phyloP scores from a whole-genome alignment of 2,329 filamentous ascomycete species.

The Fusarium tanahbumbuense region DNA sequence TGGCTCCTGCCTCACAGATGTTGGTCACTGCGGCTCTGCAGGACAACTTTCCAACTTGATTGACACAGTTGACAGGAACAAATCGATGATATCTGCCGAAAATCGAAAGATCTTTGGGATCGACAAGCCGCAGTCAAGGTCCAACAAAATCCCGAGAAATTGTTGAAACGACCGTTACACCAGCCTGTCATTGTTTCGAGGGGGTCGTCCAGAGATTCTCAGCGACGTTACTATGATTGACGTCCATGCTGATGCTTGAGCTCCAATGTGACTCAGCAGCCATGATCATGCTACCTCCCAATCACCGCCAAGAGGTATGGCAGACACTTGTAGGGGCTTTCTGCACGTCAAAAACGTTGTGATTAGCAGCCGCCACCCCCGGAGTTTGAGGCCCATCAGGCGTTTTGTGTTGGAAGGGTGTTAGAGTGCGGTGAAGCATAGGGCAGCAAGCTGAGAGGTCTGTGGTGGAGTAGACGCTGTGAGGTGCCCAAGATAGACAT shows the following conservation, averaged over 20 bases:
- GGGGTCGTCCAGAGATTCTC: conserved; percentile 43
- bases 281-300: conserved; percentile 8
- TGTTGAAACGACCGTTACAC: conserved; percentile 67
- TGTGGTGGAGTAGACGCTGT: conserved; percentile 35
- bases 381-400: conserved; percentile 30
- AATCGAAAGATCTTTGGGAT: conserved; percentile 69
- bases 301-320: conserved; percentile 14
- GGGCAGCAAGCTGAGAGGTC: conserved; percentile 25
- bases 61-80: conserved; percentile 61
- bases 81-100: conserved; percentile 71
- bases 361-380: conserved; percentile 16
- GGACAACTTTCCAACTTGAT: conserved; percentile 13
- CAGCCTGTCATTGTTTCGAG: conserved; percentile 63
- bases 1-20: conserved; percentile 68
- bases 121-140: conserved; percentile 63
- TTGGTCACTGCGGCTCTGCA: conserved; percentile 52
- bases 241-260: conserved; percentile 44
- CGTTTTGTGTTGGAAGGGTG: conserved; percentile 24
- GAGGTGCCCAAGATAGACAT: conserved; percentile 38
- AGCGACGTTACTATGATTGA: conserved; percentile 45
- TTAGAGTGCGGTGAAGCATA: conserved; percentile 39
- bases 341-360: conserved; percentile 11
- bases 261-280: conserved; percentile 11
- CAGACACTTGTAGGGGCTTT: conserved; percentile 7
- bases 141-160: conserved; percentile 59